Evolutionary conservation across 2,329 filamentous ascomycete genomes (phyloP).

Genomic region (Metarhizium robertsii): DNA sequence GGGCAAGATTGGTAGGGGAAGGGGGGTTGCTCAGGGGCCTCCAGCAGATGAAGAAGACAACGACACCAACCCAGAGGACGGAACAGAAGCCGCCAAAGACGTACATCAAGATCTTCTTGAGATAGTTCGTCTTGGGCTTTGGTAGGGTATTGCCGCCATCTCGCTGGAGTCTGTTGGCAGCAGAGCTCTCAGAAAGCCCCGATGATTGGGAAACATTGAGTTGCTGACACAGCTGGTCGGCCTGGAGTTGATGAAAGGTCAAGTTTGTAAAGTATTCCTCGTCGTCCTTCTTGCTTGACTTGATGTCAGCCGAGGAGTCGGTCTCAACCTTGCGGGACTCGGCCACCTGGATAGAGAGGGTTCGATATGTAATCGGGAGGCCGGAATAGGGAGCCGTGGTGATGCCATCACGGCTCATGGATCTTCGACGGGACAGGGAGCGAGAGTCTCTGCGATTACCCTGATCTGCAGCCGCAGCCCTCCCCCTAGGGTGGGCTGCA

Average conservation of each 20-base stretch:
- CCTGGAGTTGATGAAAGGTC: conserved; percentile 26
- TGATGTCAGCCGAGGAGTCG: conserved; percentile 11
- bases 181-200: conserved; percentile 26
- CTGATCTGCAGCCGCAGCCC: conserved; percentile 5
- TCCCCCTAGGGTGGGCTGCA: conserved; percentile 13
- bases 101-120: conserved; percentile 30
- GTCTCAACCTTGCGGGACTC: conserved; percentile 23
- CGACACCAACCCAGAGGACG: conserved; percentile 34
- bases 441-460: conserved; percentile 7
- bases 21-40: conserved; percentile 34
- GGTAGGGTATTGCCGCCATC: conserved; percentile 34
- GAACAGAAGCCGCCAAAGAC: conserved; percentile 39
- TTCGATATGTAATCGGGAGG: conserved; percentile 31
- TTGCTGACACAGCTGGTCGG: conserved; percentile 27
- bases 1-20: conserved; percentile 31
- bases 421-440: conserved; percentile 14
- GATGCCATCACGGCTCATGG: conserved; percentile 15
- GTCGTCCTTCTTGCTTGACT: conserved; percentile 21
- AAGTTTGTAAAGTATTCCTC: conserved; percentile 34
- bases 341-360: conserved; percentile 29
- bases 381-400: conserved; percentile 24
- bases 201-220: conserved; percentile 24
- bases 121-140: conserved; percentile 31
- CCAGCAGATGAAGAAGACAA: conserved; percentile 41
- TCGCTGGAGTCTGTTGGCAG: conserved; percentile 23